Evolutionary conservation across 306 rosid species (phyloP).

Genomic region (Arachis hypogaea): DNA sequence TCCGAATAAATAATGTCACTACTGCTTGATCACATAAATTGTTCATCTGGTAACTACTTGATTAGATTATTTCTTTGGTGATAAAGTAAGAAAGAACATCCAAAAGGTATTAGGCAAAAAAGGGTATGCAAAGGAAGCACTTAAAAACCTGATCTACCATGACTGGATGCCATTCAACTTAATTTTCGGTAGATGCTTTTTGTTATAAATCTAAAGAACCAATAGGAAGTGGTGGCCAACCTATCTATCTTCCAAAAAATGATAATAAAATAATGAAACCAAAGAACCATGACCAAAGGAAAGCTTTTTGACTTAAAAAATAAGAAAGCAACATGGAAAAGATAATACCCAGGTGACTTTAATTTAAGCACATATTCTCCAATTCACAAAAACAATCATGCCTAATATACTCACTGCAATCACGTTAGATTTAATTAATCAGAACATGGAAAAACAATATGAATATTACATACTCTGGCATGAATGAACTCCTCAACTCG

Average conservation of each 20-base stretch:
- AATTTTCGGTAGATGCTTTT: not conserved
- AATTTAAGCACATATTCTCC: slow-evolving; percentile 20
- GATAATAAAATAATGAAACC: not conserved
- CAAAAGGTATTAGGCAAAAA: not conserved
- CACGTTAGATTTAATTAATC: not conserved
- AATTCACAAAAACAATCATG: not conserved
- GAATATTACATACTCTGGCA: slow-evolving; percentile 60
- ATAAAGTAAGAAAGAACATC: not conserved
- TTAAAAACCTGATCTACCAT: not conserved
- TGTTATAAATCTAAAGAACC: slow-evolving; percentile 13
- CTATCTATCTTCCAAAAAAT: slow-evolving; percentile 1
- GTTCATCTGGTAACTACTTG: not conserved
- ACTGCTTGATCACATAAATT: slow-evolving; percentile 18
- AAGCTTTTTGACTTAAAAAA: slow-evolving; percentile 3
- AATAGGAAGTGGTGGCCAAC: not conserved
- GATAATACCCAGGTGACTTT: slow-evolving; percentile 8
- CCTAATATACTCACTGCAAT: not conserved
- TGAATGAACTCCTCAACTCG: slow-evolving; percentile 83
- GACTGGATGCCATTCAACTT: slow-evolving; percentile 5
- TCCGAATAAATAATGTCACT: slow-evolving; percentile 6
- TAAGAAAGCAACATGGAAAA: not conserved
- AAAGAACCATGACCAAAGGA: slow-evolving; percentile 10
- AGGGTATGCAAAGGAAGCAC: not conserved
- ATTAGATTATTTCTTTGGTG: not conserved
- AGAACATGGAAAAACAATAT: not conserved